Conservation (phyloP, 1,284 basidiomycete species). For the Calocybe gambosa region DNA sequence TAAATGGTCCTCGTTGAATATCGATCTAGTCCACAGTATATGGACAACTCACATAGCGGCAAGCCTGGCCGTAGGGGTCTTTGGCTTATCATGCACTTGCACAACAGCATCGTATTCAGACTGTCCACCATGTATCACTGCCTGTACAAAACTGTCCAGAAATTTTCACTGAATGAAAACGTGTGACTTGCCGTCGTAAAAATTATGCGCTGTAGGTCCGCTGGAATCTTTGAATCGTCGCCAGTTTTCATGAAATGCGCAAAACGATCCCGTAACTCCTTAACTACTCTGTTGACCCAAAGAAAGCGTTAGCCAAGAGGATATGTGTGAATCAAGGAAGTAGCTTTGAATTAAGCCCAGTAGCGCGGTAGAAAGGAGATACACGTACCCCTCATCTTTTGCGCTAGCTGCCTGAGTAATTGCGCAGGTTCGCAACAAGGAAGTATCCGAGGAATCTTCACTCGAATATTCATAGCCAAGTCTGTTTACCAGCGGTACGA, state of each 20-base stretch:
- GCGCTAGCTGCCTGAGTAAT: slow-evolving; percentile 64
- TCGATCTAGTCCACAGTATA: background rate
- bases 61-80: slow-evolving; percentile 65
- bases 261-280: slow-evolving; percentile 75
- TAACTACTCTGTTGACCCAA: slow-evolving; percentile 50
- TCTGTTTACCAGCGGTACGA: slow-evolving; percentile 72
- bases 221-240: slow-evolving; percentile 77
- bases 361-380: background rate
- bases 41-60: slow-evolving; percentile 34
- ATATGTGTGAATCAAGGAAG: background rate
- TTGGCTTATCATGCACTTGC: slow-evolving; percentile 65
- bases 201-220: slow-evolving; percentile 59
- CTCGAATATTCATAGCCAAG: slow-evolving; percentile 77
- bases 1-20: slow-evolving; percentile 11
- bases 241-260: slow-evolving; percentile 62
- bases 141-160: slow-evolving; percentile 28
- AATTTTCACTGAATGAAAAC: background rate
- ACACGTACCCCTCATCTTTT: slow-evolving; percentile 49
- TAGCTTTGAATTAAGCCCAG: background rate
- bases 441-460: slow-evolving; percentile 67
- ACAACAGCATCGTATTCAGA: slow-evolving; percentile 76
- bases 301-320: background rate
- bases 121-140: slow-evolving; percentile 69
- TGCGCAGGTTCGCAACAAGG: slow-evolving; percentile 74
- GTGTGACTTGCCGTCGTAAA: slow-evolving; percentile 22